These are phyloP conservation scores for Tolypocladium sp. DNA, from an alignment of 2,329 filamentous ascomycete species.

Conservation along the genomic window DNA sequence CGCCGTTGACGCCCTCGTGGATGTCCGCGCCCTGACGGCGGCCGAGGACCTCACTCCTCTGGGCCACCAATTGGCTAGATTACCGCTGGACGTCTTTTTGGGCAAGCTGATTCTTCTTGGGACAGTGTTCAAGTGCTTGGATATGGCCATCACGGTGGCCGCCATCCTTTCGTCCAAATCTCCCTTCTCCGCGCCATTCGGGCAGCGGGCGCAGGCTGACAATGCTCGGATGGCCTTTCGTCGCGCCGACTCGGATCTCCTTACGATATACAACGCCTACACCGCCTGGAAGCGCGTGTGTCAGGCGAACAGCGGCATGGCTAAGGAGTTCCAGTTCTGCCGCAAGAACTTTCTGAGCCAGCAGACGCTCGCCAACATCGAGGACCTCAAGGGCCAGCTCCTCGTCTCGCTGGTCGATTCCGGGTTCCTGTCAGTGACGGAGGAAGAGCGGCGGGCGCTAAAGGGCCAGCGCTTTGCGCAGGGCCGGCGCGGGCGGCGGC, in stretches of 20 bases:
- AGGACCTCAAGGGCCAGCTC: slow-evolving; percentile 90
- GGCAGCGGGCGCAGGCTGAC: slow-evolving; percentile 74
- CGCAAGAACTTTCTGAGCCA: slow-evolving; percentile 86
- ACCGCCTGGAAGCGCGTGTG: slow-evolving; percentile 79
- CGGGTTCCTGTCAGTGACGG: slow-evolving; percentile 67
- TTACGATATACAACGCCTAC: slow-evolving; percentile 94
- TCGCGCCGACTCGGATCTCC: slow-evolving; percentile 79
- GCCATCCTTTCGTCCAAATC: slow-evolving; percentile 93
- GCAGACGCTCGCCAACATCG: slow-evolving; percentile 85
- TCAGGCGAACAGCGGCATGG: slow-evolving; percentile 47
- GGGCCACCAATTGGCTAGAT: slow-evolving; percentile 74
- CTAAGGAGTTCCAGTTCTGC: slow-evolving; percentile 82
- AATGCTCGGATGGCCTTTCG: slow-evolving; percentile 70
- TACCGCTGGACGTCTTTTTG: slow-evolving; percentile 89
- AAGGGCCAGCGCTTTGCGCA: slow-evolving; percentile 57
- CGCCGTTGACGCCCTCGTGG: slow-evolving; percentile 85
- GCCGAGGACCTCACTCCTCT: slow-evolving; percentile 79
- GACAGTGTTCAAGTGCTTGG: slow-evolving; percentile 80
- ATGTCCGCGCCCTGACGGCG: slow-evolving; percentile 79
- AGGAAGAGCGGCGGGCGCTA: slow-evolving; percentile 61
- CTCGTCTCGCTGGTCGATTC: slow-evolving; percentile 78
- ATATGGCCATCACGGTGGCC: slow-evolving; percentile 84
- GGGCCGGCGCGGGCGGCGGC: slow-evolving; percentile 42
- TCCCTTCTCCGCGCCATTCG: slow-evolving; percentile 81
- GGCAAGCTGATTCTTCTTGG: slow-evolving; percentile 88